Evolutionary conservation across 192 early-diverging fungal species (phyloP).

Genomic region (Dissophora ornata): DNA sequence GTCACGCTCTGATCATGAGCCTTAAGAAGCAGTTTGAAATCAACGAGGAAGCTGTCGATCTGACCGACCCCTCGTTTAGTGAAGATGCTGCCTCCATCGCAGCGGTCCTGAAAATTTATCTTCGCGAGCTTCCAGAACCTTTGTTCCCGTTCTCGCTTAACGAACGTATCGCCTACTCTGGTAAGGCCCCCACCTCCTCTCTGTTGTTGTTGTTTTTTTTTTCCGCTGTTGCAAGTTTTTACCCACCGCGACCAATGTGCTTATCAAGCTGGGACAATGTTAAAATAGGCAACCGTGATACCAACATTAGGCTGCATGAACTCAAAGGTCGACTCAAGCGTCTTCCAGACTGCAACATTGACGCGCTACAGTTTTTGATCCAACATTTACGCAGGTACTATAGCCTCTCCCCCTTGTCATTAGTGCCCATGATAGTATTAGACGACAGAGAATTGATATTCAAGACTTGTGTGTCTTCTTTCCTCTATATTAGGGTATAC

Average conservation of each 20-base stretch:
- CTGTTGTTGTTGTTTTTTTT: too few species aligned
- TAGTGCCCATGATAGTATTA: too few species aligned
- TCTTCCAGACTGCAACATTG: constrained; percentile 61
- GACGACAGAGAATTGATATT: not conserved
- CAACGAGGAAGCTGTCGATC: constrained; percentile 40
- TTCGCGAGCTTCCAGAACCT: constrained; percentile 72
- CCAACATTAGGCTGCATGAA: constrained; percentile 47
- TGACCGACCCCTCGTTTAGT: constrained; percentile 36
- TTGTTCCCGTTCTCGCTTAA: constrained; percentile 65
- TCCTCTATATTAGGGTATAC: constrained; percentile 54
- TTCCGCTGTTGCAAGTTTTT: too few species aligned
- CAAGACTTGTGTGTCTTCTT: not conserved
- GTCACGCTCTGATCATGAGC: constrained; percentile 47
- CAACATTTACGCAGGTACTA: constrained; percentile 70
- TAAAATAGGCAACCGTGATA: constrained; percentile 55
- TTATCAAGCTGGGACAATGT: too few species aligned
- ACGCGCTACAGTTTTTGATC: constrained; percentile 66
- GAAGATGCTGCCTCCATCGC: constrained; percentile 72
- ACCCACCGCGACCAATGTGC: too few species aligned
- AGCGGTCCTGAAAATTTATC: constrained; percentile 71
- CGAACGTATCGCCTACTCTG: constrained; percentile 66
- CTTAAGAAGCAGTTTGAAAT: constrained; percentile 35
- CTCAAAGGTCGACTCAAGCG: constrained; percentile 53
- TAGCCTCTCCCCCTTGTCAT: too few species aligned
- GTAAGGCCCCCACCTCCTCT: constrained; percentile 58